Conservation (phyloP, 2,329 filamentous ascomycete species). For the Lasiodiplodia sp. region DNA sequence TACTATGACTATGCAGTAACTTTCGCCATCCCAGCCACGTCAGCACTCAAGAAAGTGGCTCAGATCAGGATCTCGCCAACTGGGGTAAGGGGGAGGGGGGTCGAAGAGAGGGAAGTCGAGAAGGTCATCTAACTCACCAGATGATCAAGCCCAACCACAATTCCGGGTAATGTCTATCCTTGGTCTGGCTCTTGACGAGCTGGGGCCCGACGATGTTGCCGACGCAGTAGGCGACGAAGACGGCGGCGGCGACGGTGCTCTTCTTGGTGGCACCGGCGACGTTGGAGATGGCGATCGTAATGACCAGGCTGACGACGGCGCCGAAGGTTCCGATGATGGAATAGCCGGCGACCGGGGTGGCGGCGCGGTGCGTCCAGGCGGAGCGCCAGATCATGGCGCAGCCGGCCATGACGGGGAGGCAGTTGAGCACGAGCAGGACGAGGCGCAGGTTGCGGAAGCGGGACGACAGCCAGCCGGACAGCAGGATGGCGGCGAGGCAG, state of each 20-base stretch:
- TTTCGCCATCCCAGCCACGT: constrained; percentile 38
- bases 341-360: constrained; percentile 73
- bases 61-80: constrained; percentile 28
- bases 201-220: constrained; percentile 21
- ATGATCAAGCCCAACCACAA: constrained; percentile 75
- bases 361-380: constrained; percentile 67
- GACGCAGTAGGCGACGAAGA: constrained; percentile 36
- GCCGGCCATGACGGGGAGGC: constrained; percentile 76
- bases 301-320: constrained; percentile 70
- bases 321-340: constrained; percentile 77
- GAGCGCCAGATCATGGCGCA: constrained; percentile 78
- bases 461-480: constrained; percentile 70
- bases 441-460: constrained; percentile 69
- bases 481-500: constrained; percentile 71
- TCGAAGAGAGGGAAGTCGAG: not conserved
- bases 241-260: constrained; percentile 76
- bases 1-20: constrained; percentile 72
- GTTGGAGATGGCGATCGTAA: constrained; percentile 68
- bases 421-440: constrained; percentile 69
- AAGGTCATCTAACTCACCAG: constrained; percentile 51
- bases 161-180: constrained; percentile 71
- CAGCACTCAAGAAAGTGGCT: not conserved
- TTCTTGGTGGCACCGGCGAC: constrained; percentile 83
- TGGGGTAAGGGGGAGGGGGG: not conserved
- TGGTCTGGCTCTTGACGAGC: constrained; percentile 61